A percentile compares a stretch with the other conserved stretches of the same genome.
phyloP scores from a whole-genome alignment of 108 stramenopile species.

The Skeletonema marinoi region DNA sequence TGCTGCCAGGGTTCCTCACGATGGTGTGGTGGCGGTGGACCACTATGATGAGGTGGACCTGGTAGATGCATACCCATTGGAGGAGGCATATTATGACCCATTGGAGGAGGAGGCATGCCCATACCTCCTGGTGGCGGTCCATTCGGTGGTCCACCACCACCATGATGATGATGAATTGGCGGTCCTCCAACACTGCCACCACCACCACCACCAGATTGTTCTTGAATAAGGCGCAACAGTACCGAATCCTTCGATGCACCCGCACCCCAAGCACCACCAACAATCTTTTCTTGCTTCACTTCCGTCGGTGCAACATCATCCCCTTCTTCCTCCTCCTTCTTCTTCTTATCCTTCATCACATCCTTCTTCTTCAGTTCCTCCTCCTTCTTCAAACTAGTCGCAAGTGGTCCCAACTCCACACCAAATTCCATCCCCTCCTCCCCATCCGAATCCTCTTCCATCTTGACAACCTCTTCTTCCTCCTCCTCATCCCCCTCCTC shows the following conservation, averaged over 20 bases:
- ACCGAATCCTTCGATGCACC: slow-evolving; percentile 74
- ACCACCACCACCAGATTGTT: slow-evolving; percentile 48
- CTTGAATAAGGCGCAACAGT: slow-evolving; percentile 74
- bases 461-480: slow-evolving; percentile 7
- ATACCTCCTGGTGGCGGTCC: neutral
- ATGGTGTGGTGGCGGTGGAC: neutral
- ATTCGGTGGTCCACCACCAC: slow-evolving; percentile 10
- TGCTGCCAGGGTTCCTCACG: neutral
- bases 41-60: neutral
- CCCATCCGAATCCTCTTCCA: slow-evolving; percentile 28
- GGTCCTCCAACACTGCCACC: slow-evolving; percentile 3
- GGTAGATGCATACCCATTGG: neutral
- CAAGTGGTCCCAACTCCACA: slow-evolving; percentile 34
- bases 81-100: neutral
- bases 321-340: neutral
- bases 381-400: slow-evolving; percentile 16
- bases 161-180: neutral
- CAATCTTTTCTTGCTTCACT: slow-evolving; percentile 31
- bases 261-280: slow-evolving; percentile 89
- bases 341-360: neutral
- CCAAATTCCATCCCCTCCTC: slow-evolving; percentile 37
- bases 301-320: neutral
- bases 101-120: neutral
- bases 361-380: slow-evolving; percentile 2
- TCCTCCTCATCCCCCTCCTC: slow-evolving; percentile 32